phyloP scores from a whole-genome alignment of 495 filamentous ascomycete genomes.

The Penicillium bovifimosum region DNA sequence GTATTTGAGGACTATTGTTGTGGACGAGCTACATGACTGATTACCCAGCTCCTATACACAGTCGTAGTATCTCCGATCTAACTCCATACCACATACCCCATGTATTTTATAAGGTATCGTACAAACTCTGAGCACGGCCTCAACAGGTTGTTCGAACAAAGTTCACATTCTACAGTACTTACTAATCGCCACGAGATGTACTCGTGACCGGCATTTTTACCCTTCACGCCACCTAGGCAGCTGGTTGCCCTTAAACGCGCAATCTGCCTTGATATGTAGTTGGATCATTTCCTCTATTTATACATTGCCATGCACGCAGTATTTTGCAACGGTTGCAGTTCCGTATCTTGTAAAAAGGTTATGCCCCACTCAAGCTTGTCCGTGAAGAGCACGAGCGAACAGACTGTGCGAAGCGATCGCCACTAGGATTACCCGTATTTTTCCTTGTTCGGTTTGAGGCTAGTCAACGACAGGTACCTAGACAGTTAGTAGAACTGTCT shows the following conservation, averaged over 20 bases:
- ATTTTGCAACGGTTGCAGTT: neutral
- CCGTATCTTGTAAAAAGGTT: neutral
- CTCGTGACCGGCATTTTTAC: neutral
- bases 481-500: neutral
- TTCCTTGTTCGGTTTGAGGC: neutral
- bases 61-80: no score
- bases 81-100: neutral
- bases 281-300: neutral
- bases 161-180: neutral
- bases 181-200: neutral
- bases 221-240: constrained; percentile 6
- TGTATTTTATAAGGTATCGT: neutral
- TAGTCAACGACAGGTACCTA: no score
- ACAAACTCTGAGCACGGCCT: neutral
- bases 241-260: neutral
- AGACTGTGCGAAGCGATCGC: constrained; percentile 28
- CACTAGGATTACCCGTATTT: constrained; percentile 33
- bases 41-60: no score
- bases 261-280: neutral
- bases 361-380: constrained; percentile 8
- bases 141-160: no score
- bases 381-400: neutral
- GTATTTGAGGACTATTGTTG: no score
- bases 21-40: no score
- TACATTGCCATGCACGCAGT: neutral